phyloP scores from a whole-genome alignment of 345 rosid species.

The Lepidium aucheri region DNA sequence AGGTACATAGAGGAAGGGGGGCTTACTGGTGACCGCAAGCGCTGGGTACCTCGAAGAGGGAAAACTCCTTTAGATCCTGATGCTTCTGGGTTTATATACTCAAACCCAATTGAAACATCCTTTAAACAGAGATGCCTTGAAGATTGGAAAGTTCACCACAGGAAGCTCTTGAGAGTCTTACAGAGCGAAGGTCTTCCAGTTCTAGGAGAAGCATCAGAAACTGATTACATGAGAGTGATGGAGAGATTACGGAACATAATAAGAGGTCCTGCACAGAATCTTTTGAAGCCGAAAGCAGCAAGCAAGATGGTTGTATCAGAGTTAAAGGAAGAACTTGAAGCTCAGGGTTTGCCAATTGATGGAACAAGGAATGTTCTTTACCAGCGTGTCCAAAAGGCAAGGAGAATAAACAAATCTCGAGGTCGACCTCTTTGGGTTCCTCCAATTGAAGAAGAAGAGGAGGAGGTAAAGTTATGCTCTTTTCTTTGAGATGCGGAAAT shows the following conservation, averaged over 20 bases:
- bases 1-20: constrained; percentile 94
- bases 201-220: constrained; percentile 68
- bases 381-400: constrained; percentile 98
- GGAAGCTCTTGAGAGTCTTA: constrained; percentile 64
- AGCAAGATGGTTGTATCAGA: constrained; percentile 95
- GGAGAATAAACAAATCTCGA: constrained; percentile 95
- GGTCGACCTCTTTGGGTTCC: constrained; percentile 99
- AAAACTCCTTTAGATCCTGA: constrained; percentile 94
- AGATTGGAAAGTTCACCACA: constrained; percentile 62
- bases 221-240: constrained; percentile 71
- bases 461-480: constrained; percentile 50
- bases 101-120: constrained; percentile 86
- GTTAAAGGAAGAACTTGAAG: constrained; percentile 91
- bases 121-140: constrained; percentile 87
- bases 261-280: constrained; percentile 75
- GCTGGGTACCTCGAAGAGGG: constrained; percentile 97
- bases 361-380: constrained; percentile 97
- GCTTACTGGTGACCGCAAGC: constrained; percentile 93
- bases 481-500: neutral
- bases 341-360: constrained; percentile 90
- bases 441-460: constrained; percentile 89
- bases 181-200: constrained; percentile 68
- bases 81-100: constrained; percentile 75
- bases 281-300: constrained; percentile 93
- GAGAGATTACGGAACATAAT: constrained; percentile 67